phyloP scores from a whole-genome alignment of 2,329 filamentous ascomycete species.

The Calonectria hongkongensis region DNA sequence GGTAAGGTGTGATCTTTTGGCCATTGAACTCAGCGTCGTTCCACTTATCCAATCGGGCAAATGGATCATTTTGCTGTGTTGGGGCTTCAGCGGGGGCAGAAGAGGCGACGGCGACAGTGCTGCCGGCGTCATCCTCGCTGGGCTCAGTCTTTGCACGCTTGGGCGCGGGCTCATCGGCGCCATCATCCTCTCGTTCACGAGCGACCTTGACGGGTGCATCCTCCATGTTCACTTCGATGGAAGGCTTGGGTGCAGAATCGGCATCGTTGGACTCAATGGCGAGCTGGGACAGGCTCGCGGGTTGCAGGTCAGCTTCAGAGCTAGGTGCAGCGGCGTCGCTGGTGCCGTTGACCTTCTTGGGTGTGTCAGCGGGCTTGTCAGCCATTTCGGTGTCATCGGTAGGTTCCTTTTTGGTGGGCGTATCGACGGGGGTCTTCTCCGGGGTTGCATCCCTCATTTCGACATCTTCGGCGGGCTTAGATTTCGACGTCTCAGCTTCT shows the following conservation, averaged over 20 bases:
- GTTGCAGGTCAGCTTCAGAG: constrained; percentile 61
- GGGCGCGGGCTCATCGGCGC: constrained; percentile 77
- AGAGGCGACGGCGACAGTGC: constrained; percentile 36
- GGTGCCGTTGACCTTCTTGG: constrained; percentile 44
- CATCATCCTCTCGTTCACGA: constrained; percentile 86
- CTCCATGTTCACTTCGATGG: constrained; percentile 70
- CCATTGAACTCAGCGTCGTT: constrained; percentile 65
- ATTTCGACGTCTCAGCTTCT: constrained; percentile 43
- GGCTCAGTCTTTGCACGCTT: constrained; percentile 88
- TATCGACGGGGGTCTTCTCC: constrained; percentile 20
- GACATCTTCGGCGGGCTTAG: constrained; percentile 48
- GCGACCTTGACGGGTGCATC: constrained; percentile 77
- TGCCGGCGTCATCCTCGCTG: constrained; percentile 62
- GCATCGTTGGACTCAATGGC: constrained; percentile 61
- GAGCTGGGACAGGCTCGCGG: constrained; percentile 62
- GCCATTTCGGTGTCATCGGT: constrained; percentile 49
- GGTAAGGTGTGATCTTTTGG: constrained; percentile 73
- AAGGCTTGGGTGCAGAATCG: constrained; percentile 53
- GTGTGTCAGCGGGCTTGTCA: constrained; percentile 39
- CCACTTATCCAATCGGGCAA: constrained; percentile 62
- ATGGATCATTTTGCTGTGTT: constrained; percentile 46
- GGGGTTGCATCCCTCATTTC: constrained; percentile 52
- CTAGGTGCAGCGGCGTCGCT: constrained; percentile 44
- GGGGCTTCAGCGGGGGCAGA: constrained; percentile 49
- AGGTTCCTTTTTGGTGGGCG: constrained; percentile 45